These are phyloP conservation scores for Chytriomyces sp. DNA, from an alignment of 192 early-diverging fungal genomes.

Conservation along the genomic window DNA sequence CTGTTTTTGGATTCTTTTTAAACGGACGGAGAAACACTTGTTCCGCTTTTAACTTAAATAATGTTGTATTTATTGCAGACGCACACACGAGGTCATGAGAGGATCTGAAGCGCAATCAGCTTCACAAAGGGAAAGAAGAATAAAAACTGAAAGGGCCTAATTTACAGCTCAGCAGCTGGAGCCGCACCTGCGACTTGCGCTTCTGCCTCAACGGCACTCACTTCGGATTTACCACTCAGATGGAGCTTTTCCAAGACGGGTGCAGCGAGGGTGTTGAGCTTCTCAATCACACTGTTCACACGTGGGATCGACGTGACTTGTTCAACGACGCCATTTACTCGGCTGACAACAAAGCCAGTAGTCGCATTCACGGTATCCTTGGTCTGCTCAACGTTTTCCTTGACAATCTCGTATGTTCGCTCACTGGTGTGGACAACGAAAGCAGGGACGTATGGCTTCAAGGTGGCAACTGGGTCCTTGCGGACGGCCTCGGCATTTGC, in stretches of 20 bases:
- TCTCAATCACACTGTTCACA: conserved; percentile 50
- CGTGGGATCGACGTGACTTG: conserved; percentile 49
- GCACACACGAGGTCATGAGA: too few relatives aligned
- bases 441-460: conserved; percentile 52
- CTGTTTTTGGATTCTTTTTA: too few relatives aligned
- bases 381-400: conserved; percentile 43
- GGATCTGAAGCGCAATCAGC: too few relatives aligned
- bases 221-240: conserved; percentile 23
- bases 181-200: conserved; percentile 2
- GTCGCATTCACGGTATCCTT: conserved; percentile 47
- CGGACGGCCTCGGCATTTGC: conserved; percentile 42
- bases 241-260: conserved; percentile 46
- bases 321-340: conserved; percentile 54
- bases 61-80: too few relatives aligned
- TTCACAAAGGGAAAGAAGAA: too few relatives aligned
- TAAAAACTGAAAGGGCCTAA: too few relatives aligned
- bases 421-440: conserved; percentile 56
- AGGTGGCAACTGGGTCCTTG: conserved; percentile 47
- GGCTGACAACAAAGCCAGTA: conserved; percentile 55
- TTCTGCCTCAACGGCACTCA: conserved; percentile 20
- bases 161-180: background rate
- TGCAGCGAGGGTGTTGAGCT: conserved; percentile 47
- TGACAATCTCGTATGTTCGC: conserved; percentile 53
- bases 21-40: too few relatives aligned
- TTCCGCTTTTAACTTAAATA: too few relatives aligned